phyloP scores from a whole-genome alignment of 768 basidiomycete genomes.

The Boletellus ananiceps region DNA sequence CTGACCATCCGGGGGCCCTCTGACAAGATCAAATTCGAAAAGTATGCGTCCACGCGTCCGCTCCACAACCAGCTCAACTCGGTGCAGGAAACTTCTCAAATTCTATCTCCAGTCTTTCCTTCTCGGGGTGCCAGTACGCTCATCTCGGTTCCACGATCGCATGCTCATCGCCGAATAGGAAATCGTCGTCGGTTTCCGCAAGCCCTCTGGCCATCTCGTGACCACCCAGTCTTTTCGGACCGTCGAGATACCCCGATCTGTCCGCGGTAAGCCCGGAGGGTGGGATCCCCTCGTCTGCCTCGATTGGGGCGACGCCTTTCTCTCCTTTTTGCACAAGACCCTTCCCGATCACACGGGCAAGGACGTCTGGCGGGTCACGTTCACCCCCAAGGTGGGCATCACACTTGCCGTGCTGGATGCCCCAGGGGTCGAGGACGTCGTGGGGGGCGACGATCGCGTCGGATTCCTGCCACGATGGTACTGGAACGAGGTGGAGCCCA shows the following conservation, averaged over 20 bases:
- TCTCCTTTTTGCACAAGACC: conserved; percentile 48
- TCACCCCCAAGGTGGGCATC: conserved; percentile 57
- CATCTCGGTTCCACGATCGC: conserved; percentile 1
- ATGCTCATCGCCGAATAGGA: conserved; percentile 42
- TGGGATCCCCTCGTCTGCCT: conserved; percentile 80
- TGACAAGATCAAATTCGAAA: conserved; percentile 76
- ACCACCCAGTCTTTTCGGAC: conserved; percentile 74
- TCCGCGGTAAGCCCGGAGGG: conserved; percentile 65
- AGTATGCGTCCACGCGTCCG: conserved; percentile 41
- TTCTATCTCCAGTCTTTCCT: conserved; percentile 92
- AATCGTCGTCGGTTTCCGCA: conserved; percentile 85
- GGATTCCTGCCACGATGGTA: conserved; percentile 81
- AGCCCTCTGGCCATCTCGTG: conserved; percentile 62
- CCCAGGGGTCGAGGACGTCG: conserved; percentile 51
- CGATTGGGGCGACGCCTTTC: conserved; percentile 63
- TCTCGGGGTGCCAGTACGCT: conserved; percentile 79
- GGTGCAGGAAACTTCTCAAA: conserved; percentile 76
- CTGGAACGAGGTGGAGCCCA: conserved; percentile 33
- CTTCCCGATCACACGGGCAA: conserved; percentile 23
- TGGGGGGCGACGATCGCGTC: conserved; percentile 63
- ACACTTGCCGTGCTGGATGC: conserved; percentile 45
- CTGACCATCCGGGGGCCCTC: conserved; percentile 56
- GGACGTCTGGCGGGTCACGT: conserved; percentile 68
- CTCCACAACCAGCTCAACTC: neutral
- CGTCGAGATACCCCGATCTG: conserved; percentile 69